phyloP scores from a whole-genome alignment of 2,329 filamentous ascomycete species.

The Acrocalymma vagum region DNA sequence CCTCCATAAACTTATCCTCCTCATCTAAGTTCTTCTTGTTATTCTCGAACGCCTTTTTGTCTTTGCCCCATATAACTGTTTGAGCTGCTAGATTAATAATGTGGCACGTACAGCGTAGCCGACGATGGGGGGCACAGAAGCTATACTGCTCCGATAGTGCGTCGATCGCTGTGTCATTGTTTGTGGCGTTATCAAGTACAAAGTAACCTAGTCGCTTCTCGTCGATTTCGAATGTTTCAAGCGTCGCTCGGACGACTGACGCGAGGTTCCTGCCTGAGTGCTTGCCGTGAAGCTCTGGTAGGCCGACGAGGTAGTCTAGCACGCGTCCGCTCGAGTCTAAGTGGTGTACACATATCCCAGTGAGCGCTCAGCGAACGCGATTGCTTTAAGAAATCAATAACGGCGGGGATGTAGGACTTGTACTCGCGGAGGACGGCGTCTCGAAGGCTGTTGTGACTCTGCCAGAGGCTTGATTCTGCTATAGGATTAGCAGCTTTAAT shows the following conservation, averaged over 20 bases:
- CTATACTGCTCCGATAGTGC: conserved; percentile 3
- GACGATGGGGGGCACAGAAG: conserved; percentile 1
- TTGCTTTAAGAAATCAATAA: conserved; percentile 5
- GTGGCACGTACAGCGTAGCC: conserved; percentile 2
- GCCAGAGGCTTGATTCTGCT: conserved; percentile 7
- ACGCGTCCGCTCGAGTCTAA: too few relatives aligned
- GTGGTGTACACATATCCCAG: conserved; percentile 11
- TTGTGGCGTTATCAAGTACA: conserved; percentile 7
- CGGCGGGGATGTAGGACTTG: conserved; percentile 7
- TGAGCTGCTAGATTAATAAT: conserved; percentile 5
- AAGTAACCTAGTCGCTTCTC: conserved; percentile 10
- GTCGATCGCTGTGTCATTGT: conserved; percentile 4
- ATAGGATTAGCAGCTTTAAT: conserved; percentile 10
- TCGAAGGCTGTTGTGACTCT: conserved; percentile 22
- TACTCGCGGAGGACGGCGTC: conserved; percentile 12
- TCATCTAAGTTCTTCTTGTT: background rate
- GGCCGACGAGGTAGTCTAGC: too few relatives aligned
- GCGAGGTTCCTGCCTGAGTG: too few relatives aligned
- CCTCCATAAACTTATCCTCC: conserved; percentile 6
- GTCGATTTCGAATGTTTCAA: too few relatives aligned
- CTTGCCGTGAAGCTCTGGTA: too few relatives aligned
- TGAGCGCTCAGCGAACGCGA: conserved; percentile 10
- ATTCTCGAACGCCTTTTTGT: conserved; percentile 4
- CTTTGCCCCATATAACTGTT: conserved; percentile 7
- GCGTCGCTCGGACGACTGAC: too few relatives aligned